Base-by-base conservation (phyloP, 345 rosid genomes). In the Sisymbrium altissimum region DNA sequence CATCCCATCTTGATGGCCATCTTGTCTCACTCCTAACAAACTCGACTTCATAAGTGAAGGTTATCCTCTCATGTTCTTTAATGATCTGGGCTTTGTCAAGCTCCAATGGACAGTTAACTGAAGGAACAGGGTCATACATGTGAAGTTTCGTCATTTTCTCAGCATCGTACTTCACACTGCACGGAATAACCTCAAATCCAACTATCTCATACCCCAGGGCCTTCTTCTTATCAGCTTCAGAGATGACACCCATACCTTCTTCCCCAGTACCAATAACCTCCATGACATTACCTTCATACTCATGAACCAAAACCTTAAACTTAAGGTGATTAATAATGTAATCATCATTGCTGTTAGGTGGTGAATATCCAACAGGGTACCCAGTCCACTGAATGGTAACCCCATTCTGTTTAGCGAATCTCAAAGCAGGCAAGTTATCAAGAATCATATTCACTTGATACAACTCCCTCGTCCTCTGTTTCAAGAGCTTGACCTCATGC, bases 1-100 rank as follows among this genome's bases (percentile, higher is more conserved):
- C 93, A 87, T 89, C 96, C 96, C 96, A 89, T 36, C 96, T 83
- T 9, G 96, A 89, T 63, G 93, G 93, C 96, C 93, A 90, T 78
- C 88, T 85, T 35, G 60, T 81, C 71, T 81, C 84, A 75, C 93
- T 88, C 75, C 86, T 90, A 30, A 85, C 93, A 72, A 90, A 90
- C 54, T 85, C 88, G 55, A 90, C 96, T 79, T 88, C 96, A 35
- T 90, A 90, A 66, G 96, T 90, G 77, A 90, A 90, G 18, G 91
- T 84, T 48, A 90, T 74, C 70, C 89, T 83, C 74, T 88, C 96
- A 50, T 10, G 87, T 55, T 87, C 91, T 76, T 86, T 88, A 46
- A 90, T 88, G 66, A 90, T 86, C 76, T 90, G 96, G 64, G 93
- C 87, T 80, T 84, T 90, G 53, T 90, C 96, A 57, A 86, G 88